Evolutionary conservation across 208 protist genomes (phyloP).

Genomic region (Spongospora subterranea): DNA sequence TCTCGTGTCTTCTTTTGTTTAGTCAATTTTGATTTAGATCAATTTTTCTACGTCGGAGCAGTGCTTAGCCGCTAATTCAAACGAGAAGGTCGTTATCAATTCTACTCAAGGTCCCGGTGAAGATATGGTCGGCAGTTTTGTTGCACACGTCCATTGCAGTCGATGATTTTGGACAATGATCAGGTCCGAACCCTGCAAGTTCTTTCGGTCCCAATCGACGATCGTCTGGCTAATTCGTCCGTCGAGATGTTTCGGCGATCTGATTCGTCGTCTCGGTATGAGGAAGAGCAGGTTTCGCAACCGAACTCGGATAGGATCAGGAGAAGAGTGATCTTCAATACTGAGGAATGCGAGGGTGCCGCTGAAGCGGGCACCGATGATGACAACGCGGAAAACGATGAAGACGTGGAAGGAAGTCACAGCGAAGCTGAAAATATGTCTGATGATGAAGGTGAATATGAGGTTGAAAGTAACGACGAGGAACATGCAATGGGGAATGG

Average conservation of each 20-base stretch:
- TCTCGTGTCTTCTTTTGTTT: no score
- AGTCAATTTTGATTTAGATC: no score
- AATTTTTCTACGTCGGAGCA: slow-evolving; percentile 53
- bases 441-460: background rate
- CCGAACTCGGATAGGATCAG: background rate
- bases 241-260: slow-evolving; percentile 22
- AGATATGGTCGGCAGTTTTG: slow-evolving; percentile 42
- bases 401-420: slow-evolving; percentile 25
- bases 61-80: background rate
- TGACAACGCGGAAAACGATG: slow-evolving; percentile 51
- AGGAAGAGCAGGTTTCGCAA: background rate
- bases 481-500: background rate
- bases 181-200: background rate
- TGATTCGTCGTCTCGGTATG: background rate
- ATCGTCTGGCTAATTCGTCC: slow-evolving; percentile 21
- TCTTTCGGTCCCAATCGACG: background rate
- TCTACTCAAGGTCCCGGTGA: background rate
- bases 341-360: background rate
- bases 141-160: background rate
- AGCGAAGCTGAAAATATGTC: background rate
- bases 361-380: slow-evolving; percentile 28
- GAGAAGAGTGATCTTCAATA: background rate
- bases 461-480: background rate
- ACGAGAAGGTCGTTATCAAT: background rate
- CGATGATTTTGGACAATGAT: background rate